Evolutionary conservation across 495 filamentous ascomycete species (phyloP).

Genomic region (Poronia punctata): DNA sequence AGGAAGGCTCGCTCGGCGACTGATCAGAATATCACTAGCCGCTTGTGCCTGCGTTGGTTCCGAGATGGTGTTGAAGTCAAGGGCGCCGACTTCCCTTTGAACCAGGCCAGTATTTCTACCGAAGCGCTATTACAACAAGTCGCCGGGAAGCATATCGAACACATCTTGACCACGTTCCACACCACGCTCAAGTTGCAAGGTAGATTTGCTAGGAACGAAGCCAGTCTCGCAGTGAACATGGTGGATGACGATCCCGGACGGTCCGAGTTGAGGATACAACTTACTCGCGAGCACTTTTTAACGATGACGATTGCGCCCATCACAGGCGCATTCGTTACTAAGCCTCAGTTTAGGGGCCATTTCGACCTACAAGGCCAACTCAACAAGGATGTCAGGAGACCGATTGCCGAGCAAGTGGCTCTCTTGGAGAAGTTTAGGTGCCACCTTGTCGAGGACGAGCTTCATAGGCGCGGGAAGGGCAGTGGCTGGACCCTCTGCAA

Average conservation of each 20-base stretch:
- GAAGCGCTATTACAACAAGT: constrained; percentile 65
- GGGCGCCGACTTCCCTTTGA: constrained; percentile 55
- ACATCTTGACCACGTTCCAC: constrained; percentile 57
- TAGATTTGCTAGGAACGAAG: constrained; percentile 49
- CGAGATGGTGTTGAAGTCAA: constrained; percentile 67
- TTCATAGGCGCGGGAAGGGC: constrained; percentile 51
- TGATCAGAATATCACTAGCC: constrained; percentile 34
- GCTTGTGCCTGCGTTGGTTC: constrained; percentile 73
- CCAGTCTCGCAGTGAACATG: constrained; percentile 48
- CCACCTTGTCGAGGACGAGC: constrained; percentile 51
- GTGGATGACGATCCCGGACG: constrained; percentile 55
- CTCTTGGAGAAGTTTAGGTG: constrained; percentile 54
- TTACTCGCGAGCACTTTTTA: constrained; percentile 51
- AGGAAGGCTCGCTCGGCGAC: constrained; percentile 30
- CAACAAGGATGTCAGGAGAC: constrained; percentile 44
- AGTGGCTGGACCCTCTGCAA: constrained; percentile 55
- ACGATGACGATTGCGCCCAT: constrained; percentile 64
- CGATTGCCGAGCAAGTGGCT: constrained; percentile 45
- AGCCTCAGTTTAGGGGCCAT: constrained; percentile 35
- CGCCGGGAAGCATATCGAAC: constrained; percentile 64
- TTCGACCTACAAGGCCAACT: constrained; percentile 41
- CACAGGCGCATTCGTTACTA: constrained; percentile 49
- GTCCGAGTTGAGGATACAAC: constrained; percentile 59
- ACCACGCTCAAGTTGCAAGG: constrained; percentile 46
- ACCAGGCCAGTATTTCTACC: constrained; percentile 60